Conservation (phyloP, 768 basidiomycete genomes). For the Phaeotremella fagi region DNA sequence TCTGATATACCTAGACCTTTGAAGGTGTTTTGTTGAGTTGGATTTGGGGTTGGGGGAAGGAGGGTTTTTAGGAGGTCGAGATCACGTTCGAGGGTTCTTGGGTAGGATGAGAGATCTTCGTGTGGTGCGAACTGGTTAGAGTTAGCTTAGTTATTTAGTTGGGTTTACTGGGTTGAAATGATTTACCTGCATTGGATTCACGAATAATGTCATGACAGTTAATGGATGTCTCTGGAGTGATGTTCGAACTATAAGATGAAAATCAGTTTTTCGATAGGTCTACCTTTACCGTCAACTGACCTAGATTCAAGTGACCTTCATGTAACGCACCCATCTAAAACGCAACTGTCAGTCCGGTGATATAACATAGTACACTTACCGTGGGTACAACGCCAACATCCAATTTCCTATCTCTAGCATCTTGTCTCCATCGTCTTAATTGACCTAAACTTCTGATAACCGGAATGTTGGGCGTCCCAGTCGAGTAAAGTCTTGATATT, state of each 20-base stretch:
- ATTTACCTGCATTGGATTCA: conserved; percentile 79
- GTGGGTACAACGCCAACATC: conserved; percentile 93
- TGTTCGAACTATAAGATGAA: conserved; percentile 58
- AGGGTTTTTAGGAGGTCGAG: conserved; percentile 56
- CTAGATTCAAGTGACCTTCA: conserved; percentile 83
- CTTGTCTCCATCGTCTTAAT: conserved; percentile 61
- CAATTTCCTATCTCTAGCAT: conserved; percentile 57
- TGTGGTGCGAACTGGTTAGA: conserved; percentile 69
- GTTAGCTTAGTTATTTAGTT: neutral
- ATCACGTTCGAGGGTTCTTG: conserved; percentile 75
- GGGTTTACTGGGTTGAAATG: neutral
- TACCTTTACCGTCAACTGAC: conserved; percentile 53
- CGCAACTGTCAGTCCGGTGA: neutral
- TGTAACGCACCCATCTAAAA: conserved; percentile 84
- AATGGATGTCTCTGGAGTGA: conserved; percentile 74
- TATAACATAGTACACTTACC: conserved; percentile 13
- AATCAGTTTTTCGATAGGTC: neutral
- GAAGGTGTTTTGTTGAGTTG: conserved; percentile 8
- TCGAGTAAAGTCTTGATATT: too few species aligned
- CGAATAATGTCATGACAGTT: conserved; percentile 92
- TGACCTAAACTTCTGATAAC: conserved; percentile 42
- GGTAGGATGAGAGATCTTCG: conserved; percentile 88
- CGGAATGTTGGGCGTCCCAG: conserved; percentile 27
- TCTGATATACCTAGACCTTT: conserved; percentile 36
- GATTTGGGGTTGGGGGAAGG: conserved; percentile 16